Base-by-base conservation (phyloP, 2,329 filamentous ascomycete genomes). In the Fusarium ambrosium region DNA sequence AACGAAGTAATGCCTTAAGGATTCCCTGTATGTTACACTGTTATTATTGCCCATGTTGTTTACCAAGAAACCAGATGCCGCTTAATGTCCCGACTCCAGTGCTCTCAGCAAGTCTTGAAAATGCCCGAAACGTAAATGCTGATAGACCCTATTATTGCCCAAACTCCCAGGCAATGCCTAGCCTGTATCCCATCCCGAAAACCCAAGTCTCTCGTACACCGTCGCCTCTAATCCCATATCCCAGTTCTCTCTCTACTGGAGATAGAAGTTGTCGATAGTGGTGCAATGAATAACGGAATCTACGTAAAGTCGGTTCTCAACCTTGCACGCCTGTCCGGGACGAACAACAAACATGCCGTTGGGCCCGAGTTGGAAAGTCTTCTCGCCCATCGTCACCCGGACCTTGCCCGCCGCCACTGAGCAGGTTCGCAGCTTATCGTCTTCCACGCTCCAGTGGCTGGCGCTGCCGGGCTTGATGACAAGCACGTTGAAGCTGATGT, bases 321-420 rank as follows among this genome's bases (percentile, higher is more conserved):
- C 82, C 20, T 77, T 79, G 71, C 85, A 87, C 2, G 64, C 63
- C 61, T 78, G 79, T 0, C 85, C 84, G 0, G 85, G 82, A 24
- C 78, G 80, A 41, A 89, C 80, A 59, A 82, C 80, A 70, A 89
- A 86, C 74, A 86, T 80, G 29, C 87, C 86, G 62, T 86, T 82
- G 1, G 82, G 80, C 0, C 87, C 87, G 4, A 88, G 76, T 0
- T 77, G 71, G 45, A 88, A 85, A 6, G 81, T 77, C n/a, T 81
- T 73, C 4, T 79, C 80, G 2, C 76, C 82, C 51, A 83, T 81
- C 39, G 79, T 84, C 2, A 87, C 79, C 20, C 79, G 79, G 1
- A 87, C 71, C 70, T 87, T 87, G 32, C 86, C 86, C 1, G 79
- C 69, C 0, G 82, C 82, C 2, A 87, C 76, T 4, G 83, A 85